Conservation (phyloP, 768 basidiomycete genomes). For the Termitomyces sp. region DNA sequence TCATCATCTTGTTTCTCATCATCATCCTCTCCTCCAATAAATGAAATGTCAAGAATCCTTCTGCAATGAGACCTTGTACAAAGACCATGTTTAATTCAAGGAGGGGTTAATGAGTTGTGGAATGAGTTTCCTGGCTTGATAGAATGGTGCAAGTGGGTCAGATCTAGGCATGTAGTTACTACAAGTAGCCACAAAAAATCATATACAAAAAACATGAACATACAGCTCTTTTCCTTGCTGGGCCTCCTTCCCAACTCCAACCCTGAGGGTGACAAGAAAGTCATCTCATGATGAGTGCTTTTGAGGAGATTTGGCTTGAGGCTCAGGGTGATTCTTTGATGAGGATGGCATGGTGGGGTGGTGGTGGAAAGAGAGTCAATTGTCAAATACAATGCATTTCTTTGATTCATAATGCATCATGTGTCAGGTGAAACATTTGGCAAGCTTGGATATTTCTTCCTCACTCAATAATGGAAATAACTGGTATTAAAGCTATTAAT, state of each 20-base stretch:
- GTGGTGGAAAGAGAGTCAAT: too few relatives aligned
- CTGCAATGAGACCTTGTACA: too few relatives aligned
- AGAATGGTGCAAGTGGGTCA: too few relatives aligned
- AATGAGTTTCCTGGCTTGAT: too few relatives aligned
- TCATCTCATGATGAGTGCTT: not conserved
- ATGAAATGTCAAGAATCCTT: too few relatives aligned
- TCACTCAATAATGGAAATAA: constrained; percentile 69
- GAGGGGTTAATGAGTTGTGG: too few relatives aligned
- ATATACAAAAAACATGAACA: not conserved
- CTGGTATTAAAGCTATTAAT: constrained; percentile 12
- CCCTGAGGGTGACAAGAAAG: not conserved
- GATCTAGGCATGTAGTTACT: not conserved
- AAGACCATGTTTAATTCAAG: too few relatives aligned
- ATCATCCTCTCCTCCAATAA: too few relatives aligned
- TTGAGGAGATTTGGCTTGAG: not conserved
- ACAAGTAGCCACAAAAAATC: not conserved
- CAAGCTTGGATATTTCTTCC: constrained; percentile 71
- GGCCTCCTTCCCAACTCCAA: not conserved
- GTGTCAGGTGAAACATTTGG: constrained; percentile 64
- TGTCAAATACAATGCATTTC: too few relatives aligned
- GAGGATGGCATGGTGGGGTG: not conserved
- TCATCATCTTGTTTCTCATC: too few relatives aligned
- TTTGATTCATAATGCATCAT: too few relatives aligned
- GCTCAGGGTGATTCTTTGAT: not conserved
- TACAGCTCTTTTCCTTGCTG: not conserved